These are phyloP conservation scores for Solanum lycopersicoides DNA, from an alignment of 257 asterid genomes.

Conservation along the genomic window DNA sequence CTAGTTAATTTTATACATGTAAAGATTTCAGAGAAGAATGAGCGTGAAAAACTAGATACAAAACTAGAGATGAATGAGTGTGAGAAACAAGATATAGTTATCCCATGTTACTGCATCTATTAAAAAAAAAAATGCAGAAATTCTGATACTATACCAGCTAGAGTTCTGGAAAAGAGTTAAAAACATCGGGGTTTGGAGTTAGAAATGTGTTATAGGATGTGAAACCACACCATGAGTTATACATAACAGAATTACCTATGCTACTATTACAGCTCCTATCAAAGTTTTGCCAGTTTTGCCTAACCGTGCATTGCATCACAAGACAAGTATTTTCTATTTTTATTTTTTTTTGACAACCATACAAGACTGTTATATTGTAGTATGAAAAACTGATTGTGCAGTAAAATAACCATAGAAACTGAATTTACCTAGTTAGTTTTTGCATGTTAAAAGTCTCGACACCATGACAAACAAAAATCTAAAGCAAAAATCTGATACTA, in stretches of 20 bases:
- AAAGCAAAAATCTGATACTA: neutral
- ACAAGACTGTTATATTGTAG: neutral
- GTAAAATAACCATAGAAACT: neutral
- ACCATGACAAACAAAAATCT: neutral
- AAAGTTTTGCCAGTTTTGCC: slow-evolving; percentile 96
- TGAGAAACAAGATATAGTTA: neutral
- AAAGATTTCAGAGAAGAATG: neutral
- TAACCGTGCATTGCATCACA: slow-evolving; percentile 7
- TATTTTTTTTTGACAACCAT: neutral
- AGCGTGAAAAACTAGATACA: neutral
- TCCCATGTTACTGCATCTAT: neutral
- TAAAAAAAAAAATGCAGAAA: neutral
- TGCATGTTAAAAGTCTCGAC: neutral
- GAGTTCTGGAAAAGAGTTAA: neutral
- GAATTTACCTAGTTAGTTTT: neutral
- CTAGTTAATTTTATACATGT: neutral
- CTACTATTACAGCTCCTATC: slow-evolving; percentile 48
- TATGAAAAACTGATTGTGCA: neutral
- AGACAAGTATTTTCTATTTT: neutral
- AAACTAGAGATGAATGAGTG: neutral
- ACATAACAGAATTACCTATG: neutral
- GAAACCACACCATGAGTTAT: neutral
- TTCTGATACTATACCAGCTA: neutral
- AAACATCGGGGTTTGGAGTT: neutral
- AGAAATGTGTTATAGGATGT: neutral